A percentile compares a stretch with the other conserved stretches of the same genome.
Evolutionary conservation across 768 basidiomycete species (phyloP).

Genomic region (Mrakia blollopis): DNA sequence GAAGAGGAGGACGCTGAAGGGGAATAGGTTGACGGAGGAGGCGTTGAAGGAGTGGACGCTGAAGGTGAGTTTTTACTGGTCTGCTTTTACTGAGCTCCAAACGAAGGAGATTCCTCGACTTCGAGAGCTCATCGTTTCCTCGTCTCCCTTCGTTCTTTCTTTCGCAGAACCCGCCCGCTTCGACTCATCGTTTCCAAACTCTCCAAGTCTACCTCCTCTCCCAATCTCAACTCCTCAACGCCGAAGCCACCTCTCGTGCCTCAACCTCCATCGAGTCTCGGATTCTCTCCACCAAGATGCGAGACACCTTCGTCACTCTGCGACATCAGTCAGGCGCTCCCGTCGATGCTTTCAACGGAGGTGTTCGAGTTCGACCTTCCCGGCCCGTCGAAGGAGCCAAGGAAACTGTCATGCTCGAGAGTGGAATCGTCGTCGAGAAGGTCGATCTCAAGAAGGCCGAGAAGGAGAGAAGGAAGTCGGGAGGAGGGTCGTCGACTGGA

Average conservation of each 20-base stretch:
- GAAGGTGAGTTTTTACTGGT: slow-evolving; percentile 5
- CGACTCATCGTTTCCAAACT: slow-evolving; percentile 32
- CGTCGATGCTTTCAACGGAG: neutral
- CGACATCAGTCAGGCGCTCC: slow-evolving; percentile 7
- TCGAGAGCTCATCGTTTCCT: too few species aligned
- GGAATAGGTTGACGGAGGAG: slow-evolving; percentile 22
- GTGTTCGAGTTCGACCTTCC: neutral
- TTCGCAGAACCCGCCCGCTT: slow-evolving; percentile 28
- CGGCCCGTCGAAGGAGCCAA: slow-evolving; percentile 4
- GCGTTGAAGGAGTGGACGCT: slow-evolving; percentile 31
- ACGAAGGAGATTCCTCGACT: neutral
- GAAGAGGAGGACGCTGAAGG: slow-evolving; percentile 16
- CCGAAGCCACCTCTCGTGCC: slow-evolving; percentile 16
- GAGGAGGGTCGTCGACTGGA: neutral
- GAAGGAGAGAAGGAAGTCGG: slow-evolving; percentile 8
- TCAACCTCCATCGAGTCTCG: slow-evolving; percentile 18
- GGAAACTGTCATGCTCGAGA: slow-evolving; percentile 16
- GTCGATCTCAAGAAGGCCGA: neutral
- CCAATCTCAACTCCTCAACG: slow-evolving; percentile 20
- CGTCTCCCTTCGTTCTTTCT: neutral
- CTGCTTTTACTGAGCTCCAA: neutral
- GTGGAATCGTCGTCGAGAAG: slow-evolving; percentile 9
- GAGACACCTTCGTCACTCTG: slow-evolving; percentile 23
- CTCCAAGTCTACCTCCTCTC: slow-evolving; percentile 27
- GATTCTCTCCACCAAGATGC: slow-evolving; percentile 22